Evolutionary conservation across 1,139 yeast species (phyloP).

Genomic region (Candida pseudoviswanathii): DNA sequence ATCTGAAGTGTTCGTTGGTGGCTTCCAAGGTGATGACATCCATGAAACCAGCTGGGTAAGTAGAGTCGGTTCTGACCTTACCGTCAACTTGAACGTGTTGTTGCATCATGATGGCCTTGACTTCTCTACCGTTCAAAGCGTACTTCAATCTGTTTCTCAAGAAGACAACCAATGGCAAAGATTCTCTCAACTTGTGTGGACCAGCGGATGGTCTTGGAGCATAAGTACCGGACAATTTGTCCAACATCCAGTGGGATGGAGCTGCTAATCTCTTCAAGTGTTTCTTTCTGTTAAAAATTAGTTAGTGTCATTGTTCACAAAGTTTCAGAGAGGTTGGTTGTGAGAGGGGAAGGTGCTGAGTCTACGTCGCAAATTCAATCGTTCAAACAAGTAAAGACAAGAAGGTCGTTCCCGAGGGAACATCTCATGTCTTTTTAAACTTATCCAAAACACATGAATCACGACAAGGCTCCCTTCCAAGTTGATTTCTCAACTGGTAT

Average conservation of each 20-base stretch:
- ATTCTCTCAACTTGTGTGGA: constrained; percentile 99
- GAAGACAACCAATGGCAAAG: constrained; percentile 96
- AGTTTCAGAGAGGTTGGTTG: constrained; percentile 3
- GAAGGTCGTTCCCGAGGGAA: not conserved
- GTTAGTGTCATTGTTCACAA: constrained; percentile 8
- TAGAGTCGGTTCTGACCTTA: constrained; percentile 98
- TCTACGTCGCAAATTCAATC: constrained; percentile 9
- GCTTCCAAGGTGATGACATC: constrained; percentile 96
- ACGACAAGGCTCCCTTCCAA: constrained; percentile 46
- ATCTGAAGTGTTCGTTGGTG: constrained; percentile 99
- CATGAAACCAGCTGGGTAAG: constrained; percentile 99
- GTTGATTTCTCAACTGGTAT: constrained; percentile 19
- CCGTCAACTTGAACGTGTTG: constrained; percentile 99
- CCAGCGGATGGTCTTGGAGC: constrained; percentile 99
- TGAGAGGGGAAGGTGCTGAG: not conserved
- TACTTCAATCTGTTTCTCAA: constrained; percentile 99
- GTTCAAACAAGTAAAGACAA: not conserved
- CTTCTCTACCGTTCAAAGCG: constrained; percentile 99
- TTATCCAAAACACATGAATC: constrained; percentile 13
- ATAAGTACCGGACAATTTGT: constrained; percentile 98
- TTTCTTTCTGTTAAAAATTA: constrained; percentile 66
- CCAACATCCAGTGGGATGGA: constrained; percentile 99
- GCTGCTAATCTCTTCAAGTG: constrained; percentile 98
- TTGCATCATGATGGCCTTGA: constrained; percentile 98
- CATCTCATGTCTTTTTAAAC: not conserved